A percentile compares a stretch with the other conserved stretches of the same genome.
phyloP scores from a whole-genome alignment of 805 yeast genomes.

The Komagataella ulmi region DNA sequence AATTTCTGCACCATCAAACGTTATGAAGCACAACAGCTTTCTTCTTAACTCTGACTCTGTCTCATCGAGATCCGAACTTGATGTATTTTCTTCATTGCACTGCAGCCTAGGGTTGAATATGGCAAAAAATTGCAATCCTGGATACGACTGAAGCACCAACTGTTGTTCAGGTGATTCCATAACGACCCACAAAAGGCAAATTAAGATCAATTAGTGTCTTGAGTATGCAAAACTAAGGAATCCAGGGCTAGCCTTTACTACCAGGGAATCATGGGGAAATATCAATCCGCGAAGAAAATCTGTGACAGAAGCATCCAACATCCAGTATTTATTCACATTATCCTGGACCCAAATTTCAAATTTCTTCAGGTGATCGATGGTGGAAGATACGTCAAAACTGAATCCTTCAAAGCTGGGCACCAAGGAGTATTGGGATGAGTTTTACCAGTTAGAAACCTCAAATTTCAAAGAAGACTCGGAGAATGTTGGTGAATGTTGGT shows the following conservation, averaged over 20 bases:
- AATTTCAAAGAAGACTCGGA: constrained; percentile 65
- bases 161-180: background rate
- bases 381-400: constrained; percentile 22
- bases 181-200: background rate
- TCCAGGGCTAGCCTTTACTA: background rate
- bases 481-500: constrained; percentile 96
- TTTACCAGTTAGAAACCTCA: constrained; percentile 57
- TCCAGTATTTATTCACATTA: background rate
- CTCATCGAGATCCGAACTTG: background rate
- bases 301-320: background rate
- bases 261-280: background rate
- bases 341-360: background rate
- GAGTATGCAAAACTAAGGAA: background rate
- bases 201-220: background rate
- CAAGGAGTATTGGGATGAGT: constrained; percentile 82
- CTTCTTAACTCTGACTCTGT: background rate
- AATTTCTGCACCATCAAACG: background rate
- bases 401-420: constrained; percentile 81
- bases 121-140: background rate
- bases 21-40: background rate
- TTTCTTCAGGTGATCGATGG: background rate
- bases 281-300: background rate
- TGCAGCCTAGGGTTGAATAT: background rate
- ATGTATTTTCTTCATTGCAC: background rate
- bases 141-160: background rate